Conservation (phyloP, 2,329 filamentous ascomycete species). For the Fusarium sp. region DNA sequence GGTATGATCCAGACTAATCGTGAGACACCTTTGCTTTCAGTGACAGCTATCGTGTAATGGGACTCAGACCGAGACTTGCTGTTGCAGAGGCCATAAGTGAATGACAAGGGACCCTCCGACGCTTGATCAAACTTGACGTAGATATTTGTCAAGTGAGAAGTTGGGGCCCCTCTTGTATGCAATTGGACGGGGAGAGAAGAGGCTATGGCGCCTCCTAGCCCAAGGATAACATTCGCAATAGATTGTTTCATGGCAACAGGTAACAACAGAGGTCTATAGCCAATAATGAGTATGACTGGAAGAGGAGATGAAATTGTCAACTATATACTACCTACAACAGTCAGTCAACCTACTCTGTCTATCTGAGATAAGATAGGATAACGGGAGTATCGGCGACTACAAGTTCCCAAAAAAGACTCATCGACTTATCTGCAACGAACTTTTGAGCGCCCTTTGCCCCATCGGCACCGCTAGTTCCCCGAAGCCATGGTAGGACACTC, state of each 20-base stretch:
- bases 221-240: background rate
- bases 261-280: background rate
- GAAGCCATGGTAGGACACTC: background rate
- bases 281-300: background rate
- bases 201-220: background rate
- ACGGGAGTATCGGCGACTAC: background rate
- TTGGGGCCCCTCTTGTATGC: background rate
- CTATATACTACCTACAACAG: background rate
- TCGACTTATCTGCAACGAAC: background rate
- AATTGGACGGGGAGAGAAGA: background rate
- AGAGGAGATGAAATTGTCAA: background rate
- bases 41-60: slow-evolving; percentile 1
- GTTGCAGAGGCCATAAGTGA: background rate
- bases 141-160: slow-evolving; percentile 8
- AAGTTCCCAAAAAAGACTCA: background rate
- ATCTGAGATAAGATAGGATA: background rate
- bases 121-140: background rate
- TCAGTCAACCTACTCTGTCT: background rate
- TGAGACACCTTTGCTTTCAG: background rate
- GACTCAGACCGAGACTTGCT: background rate
- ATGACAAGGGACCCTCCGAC: background rate
- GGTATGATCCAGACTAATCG: slow-evolving; percentile 2
- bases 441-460: no score
- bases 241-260: background rate
- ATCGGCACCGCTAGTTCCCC: background rate